These are phyloP conservation scores for Trichosporon coremiiforme DNA, from an alignment of 1,284 basidiomycete species.

Conservation along the genomic window DNA sequence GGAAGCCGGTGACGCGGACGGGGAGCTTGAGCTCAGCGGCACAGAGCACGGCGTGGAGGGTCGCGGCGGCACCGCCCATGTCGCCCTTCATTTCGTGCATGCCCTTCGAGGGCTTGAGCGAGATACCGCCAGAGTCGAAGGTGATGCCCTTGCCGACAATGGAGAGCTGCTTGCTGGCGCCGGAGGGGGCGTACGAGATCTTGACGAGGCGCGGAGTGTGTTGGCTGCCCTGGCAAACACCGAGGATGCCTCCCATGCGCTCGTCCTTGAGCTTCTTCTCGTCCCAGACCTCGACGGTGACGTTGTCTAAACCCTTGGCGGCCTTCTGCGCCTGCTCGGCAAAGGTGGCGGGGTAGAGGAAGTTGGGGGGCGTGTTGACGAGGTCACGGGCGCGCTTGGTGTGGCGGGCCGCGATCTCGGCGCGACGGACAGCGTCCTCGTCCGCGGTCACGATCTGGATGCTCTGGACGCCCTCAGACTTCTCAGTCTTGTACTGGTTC, in stretches of 20 bases:
- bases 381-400: slow-evolving; percentile 29
- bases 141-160: slow-evolving; percentile 33
- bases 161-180: slow-evolving; percentile 26
- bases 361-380: slow-evolving; percentile 26
- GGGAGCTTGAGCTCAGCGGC: slow-evolving; percentile 29
- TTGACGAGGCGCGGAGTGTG: slow-evolving; percentile 29
- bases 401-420: slow-evolving; percentile 27
- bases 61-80: slow-evolving; percentile 32
- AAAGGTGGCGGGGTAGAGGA: slow-evolving; percentile 27
- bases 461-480: slow-evolving; percentile 19
- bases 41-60: slow-evolving; percentile 28
- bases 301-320: slow-evolving; percentile 20
- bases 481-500: slow-evolving; percentile 33
- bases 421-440: slow-evolving; percentile 21
- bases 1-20: slow-evolving; percentile 27
- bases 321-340: slow-evolving; percentile 24
- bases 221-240: slow-evolving; percentile 27
- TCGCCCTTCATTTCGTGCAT: slow-evolving; percentile 35
- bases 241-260: slow-evolving; percentile 25
- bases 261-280: slow-evolving; percentile 25
- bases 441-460: slow-evolving; percentile 24
- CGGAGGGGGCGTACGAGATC: slow-evolving; percentile 25
- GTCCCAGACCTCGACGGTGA: slow-evolving; percentile 30
- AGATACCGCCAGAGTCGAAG: slow-evolving; percentile 32
- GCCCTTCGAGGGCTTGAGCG: slow-evolving; percentile 29